A percentile compares a stretch with the other conserved stretches of the same genome.
Conservation (phyloP, 1,284 basidiomycete species). For the Earliella scabrosa region DNA sequence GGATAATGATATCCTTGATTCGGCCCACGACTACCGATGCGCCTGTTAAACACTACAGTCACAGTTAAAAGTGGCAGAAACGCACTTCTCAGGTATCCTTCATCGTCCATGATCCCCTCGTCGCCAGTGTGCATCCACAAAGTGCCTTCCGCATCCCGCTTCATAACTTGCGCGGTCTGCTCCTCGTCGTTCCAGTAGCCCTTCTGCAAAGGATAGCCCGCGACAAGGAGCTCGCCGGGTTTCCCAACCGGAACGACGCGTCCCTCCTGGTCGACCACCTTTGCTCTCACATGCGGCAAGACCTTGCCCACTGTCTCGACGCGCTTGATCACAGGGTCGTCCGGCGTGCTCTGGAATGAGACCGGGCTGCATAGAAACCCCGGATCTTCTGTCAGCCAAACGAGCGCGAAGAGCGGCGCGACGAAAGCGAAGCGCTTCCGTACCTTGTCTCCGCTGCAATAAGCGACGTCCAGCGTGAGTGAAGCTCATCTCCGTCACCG, state of each 20-base stretch:
- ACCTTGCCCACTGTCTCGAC: slow-evolving; percentile 82
- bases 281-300: slow-evolving; percentile 79
- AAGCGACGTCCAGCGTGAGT: not conserved
- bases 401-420: not conserved
- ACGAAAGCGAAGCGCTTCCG: not conserved
- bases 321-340: slow-evolving; percentile 71
- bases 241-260: slow-evolving; percentile 65
- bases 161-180: slow-evolving; percentile 70
- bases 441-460: slow-evolving; percentile 41
- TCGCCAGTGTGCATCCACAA: slow-evolving; percentile 90
- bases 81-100: slow-evolving; percentile 79
- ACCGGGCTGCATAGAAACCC: slow-evolving; percentile 62
- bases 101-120: slow-evolving; percentile 80
- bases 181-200: slow-evolving; percentile 83
- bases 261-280: slow-evolving; percentile 65
- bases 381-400: not conserved
- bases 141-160: slow-evolving; percentile 55
- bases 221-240: slow-evolving; percentile 76
- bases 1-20: slow-evolving; percentile 87
- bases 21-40: slow-evolving; percentile 70
- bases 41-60: too few species aligned
- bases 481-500: not conserved
- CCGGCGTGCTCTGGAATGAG: slow-evolving; percentile 75
- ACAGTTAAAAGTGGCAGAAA: slow-evolving; percentile 3
- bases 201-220: slow-evolving; percentile 81